Percentiles rank a stretch among this genome's conserved stretches.
These are phyloP conservation scores for Strigomonas culicis DNA, from an alignment of 208 protist genomes.

Conservation along the genomic window DNA sequence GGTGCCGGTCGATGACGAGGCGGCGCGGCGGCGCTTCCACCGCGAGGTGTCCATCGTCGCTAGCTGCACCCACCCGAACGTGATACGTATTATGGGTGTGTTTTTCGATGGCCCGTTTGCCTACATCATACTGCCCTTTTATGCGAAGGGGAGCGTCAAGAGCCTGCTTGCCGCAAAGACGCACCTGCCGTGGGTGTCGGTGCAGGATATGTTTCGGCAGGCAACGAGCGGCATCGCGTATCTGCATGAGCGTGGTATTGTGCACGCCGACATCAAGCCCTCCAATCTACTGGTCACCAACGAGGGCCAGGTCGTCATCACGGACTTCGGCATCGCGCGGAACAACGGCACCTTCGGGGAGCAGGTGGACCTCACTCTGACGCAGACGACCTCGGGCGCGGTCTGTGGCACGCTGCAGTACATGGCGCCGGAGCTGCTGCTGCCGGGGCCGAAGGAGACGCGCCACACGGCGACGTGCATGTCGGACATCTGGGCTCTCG, in stretches of 20 bases:
- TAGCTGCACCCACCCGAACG: slow-evolving; percentile 54
- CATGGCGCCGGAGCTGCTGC: slow-evolving; percentile 66
- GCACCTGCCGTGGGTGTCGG: slow-evolving; percentile 29
- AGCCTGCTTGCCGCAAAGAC: slow-evolving; percentile 30
- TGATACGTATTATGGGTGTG: slow-evolving; percentile 65
- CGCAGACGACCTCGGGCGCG: slow-evolving; percentile 14
- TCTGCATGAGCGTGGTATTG: slow-evolving; percentile 71
- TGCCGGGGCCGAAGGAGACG: neutral
- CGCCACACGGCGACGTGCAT: slow-evolving; percentile 21
- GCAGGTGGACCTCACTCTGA: slow-evolving; percentile 36
- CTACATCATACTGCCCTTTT: slow-evolving; percentile 64
- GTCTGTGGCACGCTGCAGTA: slow-evolving; percentile 42
- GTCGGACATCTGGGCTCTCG: slow-evolving; percentile 61
- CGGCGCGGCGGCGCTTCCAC: slow-evolving; percentile 38
- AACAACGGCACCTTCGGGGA: slow-evolving; percentile 34
- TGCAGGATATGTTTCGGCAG: slow-evolving; percentile 72
- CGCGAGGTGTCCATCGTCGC: slow-evolving; percentile 61
- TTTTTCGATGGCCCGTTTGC: slow-evolving; percentile 74
- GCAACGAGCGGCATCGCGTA: slow-evolving; percentile 59
- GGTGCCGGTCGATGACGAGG: slow-evolving; percentile 48
- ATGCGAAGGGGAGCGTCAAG: slow-evolving; percentile 42
- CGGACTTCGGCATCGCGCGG: slow-evolving; percentile 84
- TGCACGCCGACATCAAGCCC: slow-evolving; percentile 75
- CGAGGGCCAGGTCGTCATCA: slow-evolving; percentile 58
- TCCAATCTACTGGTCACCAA: slow-evolving; percentile 67